These are phyloP conservation scores for Triticum dicoccoides DNA, from an alignment of 176 grass and related monocot genomes.

Conservation along the genomic window DNA sequence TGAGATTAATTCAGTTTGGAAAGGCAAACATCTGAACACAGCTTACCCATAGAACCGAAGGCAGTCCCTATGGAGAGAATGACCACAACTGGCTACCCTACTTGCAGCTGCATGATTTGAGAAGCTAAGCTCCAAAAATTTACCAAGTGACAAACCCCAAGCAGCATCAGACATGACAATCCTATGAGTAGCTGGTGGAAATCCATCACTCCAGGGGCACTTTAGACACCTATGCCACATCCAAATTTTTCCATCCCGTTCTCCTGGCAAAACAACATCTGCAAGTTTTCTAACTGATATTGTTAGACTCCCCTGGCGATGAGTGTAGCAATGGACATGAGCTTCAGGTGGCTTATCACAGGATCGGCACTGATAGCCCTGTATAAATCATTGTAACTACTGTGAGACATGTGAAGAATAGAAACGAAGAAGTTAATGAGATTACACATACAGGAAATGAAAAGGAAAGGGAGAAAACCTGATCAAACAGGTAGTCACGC, in stretches of 20 bases:
- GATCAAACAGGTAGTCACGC: slow-evolving; percentile 80
- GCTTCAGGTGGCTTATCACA: slow-evolving; percentile 97
- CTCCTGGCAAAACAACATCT: slow-evolving; percentile 66
- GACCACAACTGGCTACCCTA: slow-evolving; percentile 89
- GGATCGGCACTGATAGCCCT: slow-evolving; percentile 65
- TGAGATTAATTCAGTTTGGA: neutral
- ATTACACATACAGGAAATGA: slow-evolving; percentile 5
- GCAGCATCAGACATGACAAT: slow-evolving; percentile 94
- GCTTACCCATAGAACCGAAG: slow-evolving; percentile 93
- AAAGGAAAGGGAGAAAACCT: slow-evolving; percentile 47
- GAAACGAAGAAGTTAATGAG: slow-evolving; percentile 13
- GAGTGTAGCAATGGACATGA: slow-evolving; percentile 94
- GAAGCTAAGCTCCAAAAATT: slow-evolving; percentile 99
- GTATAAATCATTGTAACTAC: slow-evolving; percentile 33
- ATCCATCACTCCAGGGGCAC: slow-evolving; percentile 77
- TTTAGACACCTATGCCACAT: slow-evolving; percentile 97
- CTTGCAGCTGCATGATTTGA: slow-evolving; percentile 94
- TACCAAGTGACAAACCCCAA: slow-evolving; percentile 97
- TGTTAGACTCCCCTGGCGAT: slow-evolving; percentile 88
- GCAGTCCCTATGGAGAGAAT: slow-evolving; percentile 96
- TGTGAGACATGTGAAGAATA: slow-evolving; percentile 24
- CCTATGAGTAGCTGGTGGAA: slow-evolving; percentile 87
- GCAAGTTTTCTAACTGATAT: slow-evolving; percentile 91
- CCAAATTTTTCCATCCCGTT: slow-evolving; percentile 89
- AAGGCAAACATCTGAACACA: slow-evolving; percentile 2